A percentile compares a stretch with the other conserved stretches of the same genome.
Conservation (phyloP, 108 stramenopile genomes). For the Skeletonema tropicum region DNA sequence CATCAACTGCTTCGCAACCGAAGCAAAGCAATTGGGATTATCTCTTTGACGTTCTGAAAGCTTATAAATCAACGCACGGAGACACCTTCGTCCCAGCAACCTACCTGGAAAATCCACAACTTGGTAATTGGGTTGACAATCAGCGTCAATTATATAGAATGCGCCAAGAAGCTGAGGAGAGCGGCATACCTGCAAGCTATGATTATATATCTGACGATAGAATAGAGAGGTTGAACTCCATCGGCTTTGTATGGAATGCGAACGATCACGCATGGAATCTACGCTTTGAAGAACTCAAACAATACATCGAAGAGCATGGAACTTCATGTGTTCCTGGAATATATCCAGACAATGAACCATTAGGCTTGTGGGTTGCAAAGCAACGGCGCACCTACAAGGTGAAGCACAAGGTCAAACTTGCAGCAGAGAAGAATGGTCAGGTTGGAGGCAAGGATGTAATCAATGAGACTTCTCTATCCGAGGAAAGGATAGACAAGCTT, state of each 20-base stretch:
- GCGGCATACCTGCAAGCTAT: neutral
- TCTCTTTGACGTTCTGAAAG: slow-evolving; percentile 35
- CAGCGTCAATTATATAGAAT: slow-evolving; percentile 47
- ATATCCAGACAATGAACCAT: slow-evolving; percentile 17
- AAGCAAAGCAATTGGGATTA: slow-evolving; percentile 26
- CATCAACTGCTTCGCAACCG: neutral
- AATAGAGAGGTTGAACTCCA: slow-evolving; percentile 15
- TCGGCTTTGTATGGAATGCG: slow-evolving; percentile 33
- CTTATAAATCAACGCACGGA: slow-evolving; percentile 46
- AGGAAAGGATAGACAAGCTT: slow-evolving; percentile 44
- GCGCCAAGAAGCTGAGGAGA: slow-evolving; percentile 22
- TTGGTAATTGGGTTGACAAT: slow-evolving; percentile 54
- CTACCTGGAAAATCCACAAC: slow-evolving; percentile 42
- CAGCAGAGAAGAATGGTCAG: neutral
- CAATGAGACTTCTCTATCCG: slow-evolving; percentile 22
- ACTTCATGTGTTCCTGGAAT: slow-evolving; percentile 20
- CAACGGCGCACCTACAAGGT: slow-evolving; percentile 23
- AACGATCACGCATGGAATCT: slow-evolving; percentile 27
- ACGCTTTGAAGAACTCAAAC: slow-evolving; percentile 29
- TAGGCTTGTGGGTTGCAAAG: slow-evolving; percentile 32
- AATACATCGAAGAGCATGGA: slow-evolving; percentile 27
- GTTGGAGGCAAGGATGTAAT: neutral
- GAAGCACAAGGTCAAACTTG: slow-evolving; percentile 28
- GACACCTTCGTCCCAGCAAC: slow-evolving; percentile 47
- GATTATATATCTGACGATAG: slow-evolving; percentile 17